Percentiles rank a stretch among this genome's conserved stretches.
Evolutionary conservation across 1,284 basidiomycete genomes (phyloP).

Genomic region (Trichosporon inkin): DNA sequence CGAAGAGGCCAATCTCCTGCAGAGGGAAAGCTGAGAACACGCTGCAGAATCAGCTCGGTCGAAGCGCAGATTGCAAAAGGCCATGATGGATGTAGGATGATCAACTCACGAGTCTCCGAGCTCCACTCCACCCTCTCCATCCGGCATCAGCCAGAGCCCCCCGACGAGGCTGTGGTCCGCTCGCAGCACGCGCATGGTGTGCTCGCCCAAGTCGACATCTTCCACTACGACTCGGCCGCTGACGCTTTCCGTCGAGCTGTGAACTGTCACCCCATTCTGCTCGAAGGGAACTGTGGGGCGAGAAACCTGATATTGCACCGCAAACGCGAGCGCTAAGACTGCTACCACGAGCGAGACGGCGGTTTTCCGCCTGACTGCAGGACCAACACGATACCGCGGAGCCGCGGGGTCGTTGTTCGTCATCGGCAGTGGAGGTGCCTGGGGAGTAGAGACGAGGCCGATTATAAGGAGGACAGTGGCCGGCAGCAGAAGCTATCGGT

Average conservation of each 20-base stretch:
- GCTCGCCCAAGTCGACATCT: constrained; percentile 58
- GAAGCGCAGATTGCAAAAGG: too few relatives aligned
- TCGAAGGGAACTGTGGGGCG: constrained; percentile 1
- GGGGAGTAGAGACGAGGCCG: neutral
- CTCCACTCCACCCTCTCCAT: constrained; percentile 25
- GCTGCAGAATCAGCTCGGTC: constrained; percentile 54
- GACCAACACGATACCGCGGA: too few relatives aligned
- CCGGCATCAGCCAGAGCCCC: constrained; percentile 63
- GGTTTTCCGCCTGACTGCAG: too few relatives aligned
- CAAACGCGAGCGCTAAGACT: neutral
- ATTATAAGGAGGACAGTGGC: neutral
- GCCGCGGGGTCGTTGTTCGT: too few relatives aligned
- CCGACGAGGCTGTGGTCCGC: constrained; percentile 84
- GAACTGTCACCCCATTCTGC: constrained; percentile 6
- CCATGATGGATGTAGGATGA: neutral
- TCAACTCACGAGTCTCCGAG: constrained; percentile 55
- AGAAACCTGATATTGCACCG: neutral
- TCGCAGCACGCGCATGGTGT: constrained; percentile 71
- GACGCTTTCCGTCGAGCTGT: constrained; percentile 56
- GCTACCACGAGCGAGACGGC: neutral
- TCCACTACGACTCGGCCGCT: constrained; percentile 74
- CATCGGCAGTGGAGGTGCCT: too few relatives aligned
- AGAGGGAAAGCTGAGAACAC: constrained; percentile 78
- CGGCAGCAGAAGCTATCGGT: neutral
- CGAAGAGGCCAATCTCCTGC: constrained; percentile 73